Evolutionary conservation across 495 filamentous ascomycete genomes (phyloP).

Genomic region (Tuber melanosporum): DNA sequence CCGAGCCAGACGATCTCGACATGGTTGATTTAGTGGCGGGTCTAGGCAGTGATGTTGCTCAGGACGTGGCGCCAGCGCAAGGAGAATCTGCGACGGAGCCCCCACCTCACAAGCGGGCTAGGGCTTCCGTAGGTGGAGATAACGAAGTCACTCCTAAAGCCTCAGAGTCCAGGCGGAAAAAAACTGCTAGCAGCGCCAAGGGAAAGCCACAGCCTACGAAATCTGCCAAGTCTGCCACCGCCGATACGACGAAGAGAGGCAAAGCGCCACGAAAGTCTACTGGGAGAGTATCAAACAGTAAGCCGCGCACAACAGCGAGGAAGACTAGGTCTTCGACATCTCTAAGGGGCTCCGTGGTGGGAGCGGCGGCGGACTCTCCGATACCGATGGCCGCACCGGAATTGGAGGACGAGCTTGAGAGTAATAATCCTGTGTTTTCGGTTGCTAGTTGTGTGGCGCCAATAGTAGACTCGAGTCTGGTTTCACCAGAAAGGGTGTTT

Average conservation of each 20-base stretch:
- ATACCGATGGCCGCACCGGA: conserved; percentile 5
- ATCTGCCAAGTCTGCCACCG: not conserved
- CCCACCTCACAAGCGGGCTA: not conserved
- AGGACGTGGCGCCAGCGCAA: not conserved
- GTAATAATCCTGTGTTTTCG: conserved; percentile 22
- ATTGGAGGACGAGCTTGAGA: conserved; percentile 28
- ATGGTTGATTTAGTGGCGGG: conserved; percentile 29
- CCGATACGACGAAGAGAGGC: not conserved
- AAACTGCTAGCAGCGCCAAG: not conserved
- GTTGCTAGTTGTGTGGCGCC: conserved; percentile 11
- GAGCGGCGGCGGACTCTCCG: not conserved
- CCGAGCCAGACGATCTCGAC: conserved; percentile 34
- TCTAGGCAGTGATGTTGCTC: conserved; percentile 14
- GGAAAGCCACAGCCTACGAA: not conserved
- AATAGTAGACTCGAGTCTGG: not conserved
- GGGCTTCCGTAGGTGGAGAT: not conserved
- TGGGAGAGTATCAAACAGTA: not conserved
- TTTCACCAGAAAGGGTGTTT: conserved; percentile 32
- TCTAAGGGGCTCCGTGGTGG: not conserved
- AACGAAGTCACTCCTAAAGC: not conserved
- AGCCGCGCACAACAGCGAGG: conserved; percentile 8
- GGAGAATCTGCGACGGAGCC: not conserved
- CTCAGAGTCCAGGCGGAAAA: not conserved
- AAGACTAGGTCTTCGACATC: conserved; percentile 25
- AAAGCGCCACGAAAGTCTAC: not conserved